Conservation (phyloP, 1,284 basidiomycete genomes). For the Puccinia brachypodii region DNA sequence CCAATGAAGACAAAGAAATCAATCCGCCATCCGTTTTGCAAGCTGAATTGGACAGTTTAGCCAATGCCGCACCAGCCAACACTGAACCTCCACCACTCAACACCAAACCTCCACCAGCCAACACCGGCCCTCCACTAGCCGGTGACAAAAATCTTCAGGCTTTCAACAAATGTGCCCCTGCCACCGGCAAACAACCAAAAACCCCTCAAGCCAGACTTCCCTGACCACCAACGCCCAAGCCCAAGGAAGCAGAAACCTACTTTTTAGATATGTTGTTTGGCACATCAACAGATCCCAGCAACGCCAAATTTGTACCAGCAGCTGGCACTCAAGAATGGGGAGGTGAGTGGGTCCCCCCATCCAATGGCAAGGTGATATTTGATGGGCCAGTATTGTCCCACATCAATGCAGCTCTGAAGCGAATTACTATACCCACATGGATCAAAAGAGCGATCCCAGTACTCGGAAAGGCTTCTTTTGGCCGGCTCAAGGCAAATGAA, state of each 20-base stretch:
- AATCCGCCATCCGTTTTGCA: too few species aligned
- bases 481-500: conserved; percentile 49
- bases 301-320: neutral
- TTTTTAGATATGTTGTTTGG: neutral
- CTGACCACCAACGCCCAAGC: too few species aligned
- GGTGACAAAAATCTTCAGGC: neutral
- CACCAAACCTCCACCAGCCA: neutral
- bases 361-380: neutral
- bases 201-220: too few species aligned
- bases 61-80: neutral
- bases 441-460: conserved; percentile 19
- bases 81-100: too few species aligned
- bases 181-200: too few species aligned
- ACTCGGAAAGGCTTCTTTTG: conserved; percentile 35
- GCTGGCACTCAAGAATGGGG: neutral
- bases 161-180: too few species aligned
- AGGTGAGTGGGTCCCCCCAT: neutral
- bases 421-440: conserved; percentile 6
- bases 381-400: neutral
- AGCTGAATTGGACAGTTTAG: neutral
- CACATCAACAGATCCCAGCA: neutral
- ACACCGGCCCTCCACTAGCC: neutral
- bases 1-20: neutral
- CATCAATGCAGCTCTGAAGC: neutral
- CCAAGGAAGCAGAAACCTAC: neutral